Percentiles rank a stretch among this genome's conserved stretches.
Evolutionary conservation across 352 stramenopile genomes (phyloP).

Genomic region (Globisporangium echinulatum): DNA sequence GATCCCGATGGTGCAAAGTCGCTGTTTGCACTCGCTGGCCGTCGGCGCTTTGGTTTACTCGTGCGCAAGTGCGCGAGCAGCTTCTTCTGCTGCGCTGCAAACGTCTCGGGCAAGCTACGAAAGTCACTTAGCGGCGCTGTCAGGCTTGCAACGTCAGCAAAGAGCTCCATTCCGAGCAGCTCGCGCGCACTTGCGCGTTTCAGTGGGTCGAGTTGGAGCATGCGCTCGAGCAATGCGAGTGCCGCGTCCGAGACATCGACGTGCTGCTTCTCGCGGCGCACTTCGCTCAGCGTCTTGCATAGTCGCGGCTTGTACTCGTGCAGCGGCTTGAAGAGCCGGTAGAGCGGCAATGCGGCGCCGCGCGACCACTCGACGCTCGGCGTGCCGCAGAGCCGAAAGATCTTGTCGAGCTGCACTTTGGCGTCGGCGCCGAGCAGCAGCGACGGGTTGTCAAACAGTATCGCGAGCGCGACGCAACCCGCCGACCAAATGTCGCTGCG

Average conservation of each 20-base stretch:
- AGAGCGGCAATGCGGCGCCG: conserved; percentile 48
- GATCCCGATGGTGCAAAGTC: no score
- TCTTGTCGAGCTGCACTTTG: conserved; percentile 67
- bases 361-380: conserved; percentile 46
- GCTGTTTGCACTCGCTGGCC: no score
- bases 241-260: conserved; percentile 43
- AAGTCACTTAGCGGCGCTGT: conserved; percentile 26
- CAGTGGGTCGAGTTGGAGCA: conserved; percentile 71
- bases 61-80: no score
- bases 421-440: conserved; percentile 58
- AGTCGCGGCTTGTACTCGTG: conserved; percentile 72
- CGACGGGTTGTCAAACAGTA: conserved; percentile 58
- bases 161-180: conserved; percentile 55
- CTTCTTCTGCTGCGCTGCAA: conserved; percentile 51
- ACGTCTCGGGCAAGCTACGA: conserved; percentile 34
- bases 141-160: conserved; percentile 30
- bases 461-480: conserved; percentile 53
- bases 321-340: conserved; percentile 51
- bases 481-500: conserved; percentile 71
- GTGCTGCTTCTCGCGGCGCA: conserved; percentile 31
- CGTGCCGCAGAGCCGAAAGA: conserved; percentile 75
- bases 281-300: conserved; percentile 70
- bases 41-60: no score
- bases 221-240: conserved; percentile 56
- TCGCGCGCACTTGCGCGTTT: conserved; percentile 43